These are phyloP conservation scores for Mycena pura DNA, from an alignment of 768 basidiomycete species.

Conservation along the genomic window DNA sequence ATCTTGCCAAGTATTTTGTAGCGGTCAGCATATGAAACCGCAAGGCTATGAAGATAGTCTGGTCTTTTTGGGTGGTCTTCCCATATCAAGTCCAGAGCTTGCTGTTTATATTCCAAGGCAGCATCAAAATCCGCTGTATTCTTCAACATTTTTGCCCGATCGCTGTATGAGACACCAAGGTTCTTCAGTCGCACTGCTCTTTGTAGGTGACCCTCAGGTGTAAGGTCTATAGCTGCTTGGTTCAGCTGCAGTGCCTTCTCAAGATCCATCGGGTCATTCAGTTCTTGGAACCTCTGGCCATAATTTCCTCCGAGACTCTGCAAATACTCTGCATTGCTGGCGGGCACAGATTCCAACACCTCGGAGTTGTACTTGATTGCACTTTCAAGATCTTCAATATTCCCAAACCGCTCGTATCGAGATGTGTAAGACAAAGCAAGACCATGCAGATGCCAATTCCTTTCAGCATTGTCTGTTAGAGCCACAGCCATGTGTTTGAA, in stretches of 20 bases:
- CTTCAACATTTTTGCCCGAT: neutral
- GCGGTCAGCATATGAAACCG: neutral
- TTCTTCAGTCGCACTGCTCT: neutral
- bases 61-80: neutral
- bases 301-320: neutral
- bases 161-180: constrained; percentile 1
- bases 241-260: constrained; percentile 1
- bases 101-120: constrained; percentile 1
- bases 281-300: constrained; percentile 1
- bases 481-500: constrained; percentile 1
- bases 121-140: neutral
- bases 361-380: neutral
- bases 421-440: constrained; percentile 6
- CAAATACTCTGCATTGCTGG: neutral
- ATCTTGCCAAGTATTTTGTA: constrained; percentile 1
- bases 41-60: constrained; percentile 3
- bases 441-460: neutral
- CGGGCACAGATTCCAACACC: neutral
- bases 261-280: neutral
- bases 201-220: neutral
- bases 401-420: neutral
- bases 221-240: neutral
- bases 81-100: neutral
- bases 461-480: constrained; percentile 2
- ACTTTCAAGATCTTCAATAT: neutral